phyloP scores from a whole-genome alignment of 495 filamentous ascomycete species.

The Sabuloglossum arenarium region DNA sequence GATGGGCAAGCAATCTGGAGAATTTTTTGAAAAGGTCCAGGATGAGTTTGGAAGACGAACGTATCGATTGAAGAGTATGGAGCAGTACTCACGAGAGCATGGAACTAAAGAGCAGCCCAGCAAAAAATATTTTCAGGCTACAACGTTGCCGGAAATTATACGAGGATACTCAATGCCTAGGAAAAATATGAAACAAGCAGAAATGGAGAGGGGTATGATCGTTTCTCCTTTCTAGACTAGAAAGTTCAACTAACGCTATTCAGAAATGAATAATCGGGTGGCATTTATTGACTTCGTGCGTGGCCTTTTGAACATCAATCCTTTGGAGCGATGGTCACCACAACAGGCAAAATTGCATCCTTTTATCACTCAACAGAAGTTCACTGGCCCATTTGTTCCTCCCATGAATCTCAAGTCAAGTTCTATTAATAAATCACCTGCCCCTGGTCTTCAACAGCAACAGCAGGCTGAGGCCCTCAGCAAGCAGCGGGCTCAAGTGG shows the following conservation, averaged over 20 bases:
- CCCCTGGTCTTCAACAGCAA: conserved; percentile 93
- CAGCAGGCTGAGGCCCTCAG: conserved; percentile 80
- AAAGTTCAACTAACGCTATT: background rate
- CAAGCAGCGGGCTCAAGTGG: conserved; percentile 57
- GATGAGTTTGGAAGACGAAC: conserved; percentile 79
- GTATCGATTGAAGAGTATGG: conserved; percentile 89
- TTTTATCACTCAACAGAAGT: conserved; percentile 98
- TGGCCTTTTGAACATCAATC: conserved; percentile 83
- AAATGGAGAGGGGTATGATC: conserved; percentile 78
- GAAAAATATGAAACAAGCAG: conserved; percentile 97
- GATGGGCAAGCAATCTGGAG: conserved; percentile 92
- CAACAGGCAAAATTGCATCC: conserved; percentile 95
- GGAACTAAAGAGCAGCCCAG: conserved; percentile 95
- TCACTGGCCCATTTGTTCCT: conserved; percentile 86
- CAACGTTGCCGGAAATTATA: conserved; percentile 87
- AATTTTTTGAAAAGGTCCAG: conserved; percentile 91
- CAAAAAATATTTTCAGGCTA: conserved; percentile 97
- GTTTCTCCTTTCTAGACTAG: background rate
- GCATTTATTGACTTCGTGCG: conserved; percentile 99
- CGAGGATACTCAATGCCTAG: conserved; percentile 92
- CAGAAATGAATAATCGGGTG: conserved; percentile 94
- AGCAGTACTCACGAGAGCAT: conserved; percentile 89
- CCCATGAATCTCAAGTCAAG: conserved; percentile 88
- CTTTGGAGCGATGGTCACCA: conserved; percentile 91
- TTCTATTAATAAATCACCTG: conserved; percentile 63